phyloP scores from a whole-genome alignment of 345 rosid species.

The Euclidium syriacum region DNA sequence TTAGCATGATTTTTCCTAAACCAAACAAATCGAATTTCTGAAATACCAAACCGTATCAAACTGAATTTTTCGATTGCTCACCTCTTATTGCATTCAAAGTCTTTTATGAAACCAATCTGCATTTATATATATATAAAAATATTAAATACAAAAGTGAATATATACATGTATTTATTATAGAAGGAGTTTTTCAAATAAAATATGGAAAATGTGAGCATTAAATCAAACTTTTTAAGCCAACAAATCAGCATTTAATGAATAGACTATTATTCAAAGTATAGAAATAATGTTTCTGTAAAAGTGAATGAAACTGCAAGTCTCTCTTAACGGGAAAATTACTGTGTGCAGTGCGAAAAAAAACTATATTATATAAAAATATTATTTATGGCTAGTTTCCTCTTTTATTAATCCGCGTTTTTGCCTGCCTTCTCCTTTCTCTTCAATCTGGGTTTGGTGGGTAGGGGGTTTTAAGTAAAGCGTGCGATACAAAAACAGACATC shows the following conservation, averaged over 20 bases:
- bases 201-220: not conserved
- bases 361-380: not conserved
- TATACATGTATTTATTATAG: not conserved
- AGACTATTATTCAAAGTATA: not conserved
- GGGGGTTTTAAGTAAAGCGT: conserved; percentile 30
- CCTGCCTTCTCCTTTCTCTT: conserved; percentile 19
- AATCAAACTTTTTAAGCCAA: not conserved
- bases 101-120: not conserved
- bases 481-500: conserved; percentile 41
- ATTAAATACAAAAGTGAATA: not conserved
- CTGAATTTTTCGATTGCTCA: too few relatives aligned
- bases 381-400: not conserved
- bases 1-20: too few relatives aligned
- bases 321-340: conserved; percentile 1
- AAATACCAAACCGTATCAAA: too few relatives aligned
- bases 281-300: conserved; percentile 8
- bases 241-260: conserved; percentile 1
- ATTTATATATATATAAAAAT: not conserved
- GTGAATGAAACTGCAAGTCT: conserved; percentile 22
- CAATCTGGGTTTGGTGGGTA: conserved; percentile 25
- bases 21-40: too few relatives aligned
- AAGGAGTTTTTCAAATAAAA: not conserved
- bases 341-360: not conserved
- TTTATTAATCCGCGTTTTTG: conserved; percentile 17
- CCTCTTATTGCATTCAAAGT: too few relatives aligned